phyloP scores from a whole-genome alignment of 345 rosid genomes.

The Clarkia xantiana region DNA sequence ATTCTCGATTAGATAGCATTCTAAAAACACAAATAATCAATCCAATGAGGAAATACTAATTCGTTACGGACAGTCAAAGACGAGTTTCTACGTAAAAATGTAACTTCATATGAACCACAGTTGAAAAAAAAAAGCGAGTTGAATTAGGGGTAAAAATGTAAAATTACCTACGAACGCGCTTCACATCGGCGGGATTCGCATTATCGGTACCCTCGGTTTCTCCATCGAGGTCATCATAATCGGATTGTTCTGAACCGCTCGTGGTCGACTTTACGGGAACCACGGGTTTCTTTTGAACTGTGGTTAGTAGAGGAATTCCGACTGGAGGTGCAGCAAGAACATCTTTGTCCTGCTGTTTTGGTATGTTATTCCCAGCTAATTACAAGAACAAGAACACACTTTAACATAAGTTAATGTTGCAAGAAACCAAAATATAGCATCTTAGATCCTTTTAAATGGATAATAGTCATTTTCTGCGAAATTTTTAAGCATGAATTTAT shows the following conservation, averaged over 20 bases:
- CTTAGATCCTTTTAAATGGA: too few species aligned
- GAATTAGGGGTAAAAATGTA: too few species aligned
- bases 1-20: constrained; percentile 94
- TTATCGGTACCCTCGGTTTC: constrained; percentile 53
- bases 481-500: too few species aligned
- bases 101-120: too few species aligned
- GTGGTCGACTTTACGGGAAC: constrained; percentile 30
- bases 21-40: constrained; percentile 18
- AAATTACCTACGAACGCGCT: constrained; percentile 75
- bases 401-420: too few species aligned
- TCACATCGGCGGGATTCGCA: constrained; percentile 52
- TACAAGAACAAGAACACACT: too few species aligned
- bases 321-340: constrained; percentile 7
- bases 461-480: too few species aligned
- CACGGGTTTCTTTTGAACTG: constrained; percentile 25
- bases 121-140: neutral
- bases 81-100: too few species aligned
- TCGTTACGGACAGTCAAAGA: too few species aligned
- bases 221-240: constrained; percentile 69
- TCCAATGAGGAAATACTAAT: too few species aligned
- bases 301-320: constrained; percentile 19
- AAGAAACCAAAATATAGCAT: too few species aligned
- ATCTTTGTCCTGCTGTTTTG: constrained; percentile 26
- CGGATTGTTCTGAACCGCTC: constrained; percentile 77
- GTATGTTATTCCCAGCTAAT: constrained; percentile 11